These are phyloP conservation scores for Prunus salicina DNA, from an alignment of 306 rosid genomes.

Conservation along the genomic window DNA sequence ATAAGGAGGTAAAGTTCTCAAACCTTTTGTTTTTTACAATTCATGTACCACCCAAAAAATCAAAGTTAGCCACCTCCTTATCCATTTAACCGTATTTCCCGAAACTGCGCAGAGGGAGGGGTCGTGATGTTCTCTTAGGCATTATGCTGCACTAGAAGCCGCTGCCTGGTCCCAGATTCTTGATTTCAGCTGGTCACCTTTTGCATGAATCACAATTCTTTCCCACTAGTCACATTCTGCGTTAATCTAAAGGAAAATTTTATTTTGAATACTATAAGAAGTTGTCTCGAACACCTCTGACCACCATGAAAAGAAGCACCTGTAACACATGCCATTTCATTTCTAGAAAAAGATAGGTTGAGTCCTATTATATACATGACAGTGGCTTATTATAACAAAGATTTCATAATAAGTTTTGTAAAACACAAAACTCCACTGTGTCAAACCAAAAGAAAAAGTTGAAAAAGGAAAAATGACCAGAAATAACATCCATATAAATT, in stretches of 20 bases:
- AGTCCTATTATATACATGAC: background rate
- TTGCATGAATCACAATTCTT: background rate
- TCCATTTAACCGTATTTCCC: background rate
- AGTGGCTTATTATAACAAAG: background rate
- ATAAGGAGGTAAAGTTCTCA: background rate
- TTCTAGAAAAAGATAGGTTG: background rate
- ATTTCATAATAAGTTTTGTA: background rate
- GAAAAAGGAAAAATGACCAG: background rate
- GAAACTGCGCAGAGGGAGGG: background rate
- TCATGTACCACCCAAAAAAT: background rate
- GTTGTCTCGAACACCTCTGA: background rate
- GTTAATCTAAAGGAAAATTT: constrained; percentile 1
- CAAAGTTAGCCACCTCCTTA: background rate
- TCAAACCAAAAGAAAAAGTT: background rate
- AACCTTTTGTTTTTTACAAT: background rate
- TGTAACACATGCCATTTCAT: background rate
- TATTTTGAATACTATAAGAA: background rate
- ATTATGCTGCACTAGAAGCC: background rate
- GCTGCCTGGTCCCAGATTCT: background rate
- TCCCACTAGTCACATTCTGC: background rate
- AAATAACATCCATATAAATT: background rate
- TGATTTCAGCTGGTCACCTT: background rate
- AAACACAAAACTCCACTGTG: background rate
- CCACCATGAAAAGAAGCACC: background rate
- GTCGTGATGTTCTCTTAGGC: background rate